Evolutionary conservation across 148 eudicot species (phyloP).

Genomic region (Dysphania ambrosioides): DNA sequence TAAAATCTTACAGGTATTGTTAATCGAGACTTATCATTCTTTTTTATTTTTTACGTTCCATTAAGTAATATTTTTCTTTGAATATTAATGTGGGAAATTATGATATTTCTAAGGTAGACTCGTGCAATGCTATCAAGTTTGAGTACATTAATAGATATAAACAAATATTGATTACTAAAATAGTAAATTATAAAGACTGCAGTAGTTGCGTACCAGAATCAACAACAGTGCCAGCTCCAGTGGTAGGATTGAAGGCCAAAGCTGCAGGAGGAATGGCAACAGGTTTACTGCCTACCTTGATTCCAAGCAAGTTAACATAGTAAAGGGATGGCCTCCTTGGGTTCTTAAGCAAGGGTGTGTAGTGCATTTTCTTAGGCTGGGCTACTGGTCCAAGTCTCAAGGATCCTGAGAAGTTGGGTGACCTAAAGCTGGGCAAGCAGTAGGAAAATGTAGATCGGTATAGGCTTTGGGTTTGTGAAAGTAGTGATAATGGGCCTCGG

Average conservation of each 20-base stretch:
- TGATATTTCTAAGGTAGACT: too few species aligned
- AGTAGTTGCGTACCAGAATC: slow-evolving; percentile 55
- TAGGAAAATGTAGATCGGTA: slow-evolving; percentile 80
- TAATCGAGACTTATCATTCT: too few species aligned
- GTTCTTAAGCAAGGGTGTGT: slow-evolving; percentile 59
- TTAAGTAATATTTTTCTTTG: too few species aligned
- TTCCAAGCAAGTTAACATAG: slow-evolving; percentile 67
- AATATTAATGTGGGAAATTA: too few species aligned
- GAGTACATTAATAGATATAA: too few species aligned
- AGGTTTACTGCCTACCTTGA: slow-evolving; percentile 56
- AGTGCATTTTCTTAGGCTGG: slow-evolving; percentile 63
- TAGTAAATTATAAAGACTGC: too few species aligned
- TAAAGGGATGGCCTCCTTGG: slow-evolving; percentile 79
- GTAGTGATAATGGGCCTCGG: slow-evolving; percentile 67
- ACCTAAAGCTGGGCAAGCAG: slow-evolving; percentile 67
- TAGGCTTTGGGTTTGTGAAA: slow-evolving; percentile 56
- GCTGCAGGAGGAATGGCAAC: slow-evolving; percentile 63
- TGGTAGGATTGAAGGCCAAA: slow-evolving; percentile 61
- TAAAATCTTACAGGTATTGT: too few species aligned
- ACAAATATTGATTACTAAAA: too few species aligned
- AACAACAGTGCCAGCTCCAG: slow-evolving; percentile 83
- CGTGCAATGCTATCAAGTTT: too few species aligned
- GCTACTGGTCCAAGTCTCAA: slow-evolving; percentile 61
- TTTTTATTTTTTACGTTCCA: too few species aligned
- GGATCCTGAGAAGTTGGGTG: slow-evolving; percentile 58